Base-by-base conservation (phyloP, 768 basidiomycete species). In the Hemileccinum impolitum region DNA sequence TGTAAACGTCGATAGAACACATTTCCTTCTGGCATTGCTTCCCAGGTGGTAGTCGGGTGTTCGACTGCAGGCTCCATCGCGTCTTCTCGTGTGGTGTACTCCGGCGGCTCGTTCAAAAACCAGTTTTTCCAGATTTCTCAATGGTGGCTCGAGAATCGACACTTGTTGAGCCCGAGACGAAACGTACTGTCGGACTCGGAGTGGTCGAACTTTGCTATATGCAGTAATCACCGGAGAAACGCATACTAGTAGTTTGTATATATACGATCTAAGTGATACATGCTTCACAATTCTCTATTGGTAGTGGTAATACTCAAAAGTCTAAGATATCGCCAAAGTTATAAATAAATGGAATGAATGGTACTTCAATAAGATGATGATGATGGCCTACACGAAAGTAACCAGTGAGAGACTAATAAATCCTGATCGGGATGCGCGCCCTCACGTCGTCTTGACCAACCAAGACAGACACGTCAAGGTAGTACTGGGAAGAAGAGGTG, bases 1-100 rank as follows among this genome's bases (percentile, higher is more conserved):
- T 87, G 86, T 57, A 93, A 83, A 47, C 87, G 77, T 62, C 86
- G 74, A 63, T 97, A 97, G 72, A 96, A 98, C 28, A 86, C 88
- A 58, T 75, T 83, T 21, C 87, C 88, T 61, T 88, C 82, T 65
- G 85, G 80, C 85, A 96, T 90, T 37, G 94, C 80, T 66, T 94
- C 85, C 95, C 95, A 98, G 68, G 81, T 78, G 26, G 82, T 67
- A 3, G 89, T 90, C 2, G 90, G 88, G 58, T 90, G 89, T 43
- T 87, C 83, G 13, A 72, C 59, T 70, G 79, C 78, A 6, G 58
- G 14, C 19, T 67, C 64, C 66, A 68, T 66, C 45, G 42, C 12
- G 40, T 43, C 23, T 23, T 23, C 23, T 23, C 23, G 23, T 23
- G 23, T 23, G 23, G 6, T 23, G 23, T 23, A 17, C 17, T 14